Evolutionary conservation across 2,329 filamentous ascomycete genomes (phyloP).

Genomic region (Amauroascus niger): DNA sequence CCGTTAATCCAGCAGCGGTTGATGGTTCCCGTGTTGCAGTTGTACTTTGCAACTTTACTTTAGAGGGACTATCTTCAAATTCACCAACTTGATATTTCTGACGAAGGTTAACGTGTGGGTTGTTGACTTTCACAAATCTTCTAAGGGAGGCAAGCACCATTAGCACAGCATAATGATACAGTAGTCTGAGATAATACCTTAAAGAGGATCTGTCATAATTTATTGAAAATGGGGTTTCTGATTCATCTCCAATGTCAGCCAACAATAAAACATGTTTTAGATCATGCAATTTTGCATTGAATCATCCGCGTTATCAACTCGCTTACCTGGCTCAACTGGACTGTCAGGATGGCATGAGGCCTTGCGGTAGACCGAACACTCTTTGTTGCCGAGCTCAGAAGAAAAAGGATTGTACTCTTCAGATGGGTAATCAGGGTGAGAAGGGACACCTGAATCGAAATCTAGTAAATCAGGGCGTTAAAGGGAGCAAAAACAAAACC

Average conservation of each 20-base stretch:
- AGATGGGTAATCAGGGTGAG: conserved; percentile 6
- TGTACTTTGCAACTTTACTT: neutral
- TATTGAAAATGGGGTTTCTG: neutral
- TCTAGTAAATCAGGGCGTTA: neutral
- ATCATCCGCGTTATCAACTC: neutral
- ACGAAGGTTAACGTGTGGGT: neutral
- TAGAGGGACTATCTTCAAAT: neutral
- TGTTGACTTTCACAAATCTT: neutral
- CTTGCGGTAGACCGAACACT: neutral
- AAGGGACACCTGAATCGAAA: neutral
- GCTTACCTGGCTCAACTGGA: neutral
- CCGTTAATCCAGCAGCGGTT: neutral
- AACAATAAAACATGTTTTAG: neutral
- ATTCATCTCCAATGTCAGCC: neutral
- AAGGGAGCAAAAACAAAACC: neutral
- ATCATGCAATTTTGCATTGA: neutral
- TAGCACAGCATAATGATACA: neutral
- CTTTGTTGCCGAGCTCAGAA: neutral
- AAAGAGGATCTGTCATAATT: neutral
- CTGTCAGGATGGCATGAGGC: neutral
- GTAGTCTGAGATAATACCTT: conserved; percentile 1
- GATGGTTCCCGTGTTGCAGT: too few relatives aligned
- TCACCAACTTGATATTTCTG: neutral
- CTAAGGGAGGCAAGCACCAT: neutral
- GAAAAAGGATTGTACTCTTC: conserved; percentile 7